A percentile compares a stretch with the other conserved stretches of the same genome.
These are phyloP conservation scores for Metrosideros polymorpha DNA, from an alignment of 441 rosid genomes.

Conservation along the genomic window DNA sequence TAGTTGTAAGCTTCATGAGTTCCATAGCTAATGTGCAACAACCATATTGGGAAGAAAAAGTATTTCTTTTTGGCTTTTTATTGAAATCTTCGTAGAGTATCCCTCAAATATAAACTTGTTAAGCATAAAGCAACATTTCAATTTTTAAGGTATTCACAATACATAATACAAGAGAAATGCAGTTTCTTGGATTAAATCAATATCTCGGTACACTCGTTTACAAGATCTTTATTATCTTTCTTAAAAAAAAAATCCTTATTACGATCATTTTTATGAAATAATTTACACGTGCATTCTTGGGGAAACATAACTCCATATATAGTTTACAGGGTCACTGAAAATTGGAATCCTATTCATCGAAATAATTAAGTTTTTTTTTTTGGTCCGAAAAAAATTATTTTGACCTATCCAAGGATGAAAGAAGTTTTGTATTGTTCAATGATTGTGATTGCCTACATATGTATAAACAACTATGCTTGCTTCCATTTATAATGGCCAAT, in stretches of 20 bases:
- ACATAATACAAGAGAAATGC: neutral
- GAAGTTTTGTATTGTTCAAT: no score
- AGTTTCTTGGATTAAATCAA: no score
- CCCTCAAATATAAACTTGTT: neutral
- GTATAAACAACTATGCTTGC: neutral
- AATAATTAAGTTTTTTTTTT: no score
- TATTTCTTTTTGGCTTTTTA: neutral
- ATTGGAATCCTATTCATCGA: neutral
- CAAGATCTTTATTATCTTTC: no score
- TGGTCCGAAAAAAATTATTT: no score
- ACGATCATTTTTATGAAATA: neutral
- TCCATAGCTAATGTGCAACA: neutral
- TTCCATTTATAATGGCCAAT: neutral
- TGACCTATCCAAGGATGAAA: no score
- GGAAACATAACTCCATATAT: neutral
- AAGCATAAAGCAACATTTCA: neutral
- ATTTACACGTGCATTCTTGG: neutral
- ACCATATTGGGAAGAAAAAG: neutral
- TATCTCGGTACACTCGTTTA: neutral
- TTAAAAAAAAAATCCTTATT: neutral
- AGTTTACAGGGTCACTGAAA: neutral
- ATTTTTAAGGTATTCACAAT: neutral
- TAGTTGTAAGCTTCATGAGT: neutral
- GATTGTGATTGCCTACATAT: neutral
- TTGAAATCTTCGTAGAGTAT: no score